Evolutionary conservation across 345 rosid genomes (phyloP).

Genomic region (Arabidopsis arenosa): DNA sequence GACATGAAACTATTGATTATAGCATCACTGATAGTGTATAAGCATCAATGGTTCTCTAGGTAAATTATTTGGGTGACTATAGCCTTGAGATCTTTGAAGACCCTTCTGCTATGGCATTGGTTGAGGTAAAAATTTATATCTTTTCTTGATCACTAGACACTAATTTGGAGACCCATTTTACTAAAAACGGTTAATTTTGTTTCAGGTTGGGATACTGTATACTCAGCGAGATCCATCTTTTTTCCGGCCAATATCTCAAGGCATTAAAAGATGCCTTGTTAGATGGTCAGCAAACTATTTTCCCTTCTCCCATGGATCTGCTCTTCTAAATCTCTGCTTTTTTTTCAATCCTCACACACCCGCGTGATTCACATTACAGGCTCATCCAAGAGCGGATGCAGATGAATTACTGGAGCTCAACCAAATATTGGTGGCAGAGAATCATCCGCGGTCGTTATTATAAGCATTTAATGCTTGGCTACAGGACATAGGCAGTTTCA

Average conservation of each 20-base stretch:
- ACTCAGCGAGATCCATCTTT: conserved; percentile 89
- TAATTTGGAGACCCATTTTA: neutral
- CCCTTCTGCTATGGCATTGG: conserved; percentile 78
- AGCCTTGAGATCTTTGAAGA: conserved; percentile 91
- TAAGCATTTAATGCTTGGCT: conserved; percentile 84
- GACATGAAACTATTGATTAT: neutral
- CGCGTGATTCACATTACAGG: conserved; percentile 51
- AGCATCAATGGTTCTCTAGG: conserved; percentile 46
- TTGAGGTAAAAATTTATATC: conserved; percentile 61
- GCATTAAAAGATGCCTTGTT: conserved; percentile 82
- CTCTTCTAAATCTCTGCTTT: conserved; percentile 22
- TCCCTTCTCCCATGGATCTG: conserved; percentile 10
- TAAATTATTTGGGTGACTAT: conserved; percentile 84
- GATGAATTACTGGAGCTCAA: conserved; percentile 55
- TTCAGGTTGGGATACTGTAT: conserved; percentile 87
- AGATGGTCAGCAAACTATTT: conserved; percentile 68
- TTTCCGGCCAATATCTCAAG: conserved; percentile 83
- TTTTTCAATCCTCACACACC: neutral
- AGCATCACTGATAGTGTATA: neutral
- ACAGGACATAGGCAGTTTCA: conserved; percentile 42
- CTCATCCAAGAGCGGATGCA: conserved; percentile 74
- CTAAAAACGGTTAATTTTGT: conserved; percentile 23
- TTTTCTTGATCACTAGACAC: neutral
- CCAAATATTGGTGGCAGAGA: conserved; percentile 73
- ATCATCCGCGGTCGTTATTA: conserved; percentile 81